Base-by-base conservation (phyloP, 805 yeast genomes). In the Candida adriatica region DNA sequence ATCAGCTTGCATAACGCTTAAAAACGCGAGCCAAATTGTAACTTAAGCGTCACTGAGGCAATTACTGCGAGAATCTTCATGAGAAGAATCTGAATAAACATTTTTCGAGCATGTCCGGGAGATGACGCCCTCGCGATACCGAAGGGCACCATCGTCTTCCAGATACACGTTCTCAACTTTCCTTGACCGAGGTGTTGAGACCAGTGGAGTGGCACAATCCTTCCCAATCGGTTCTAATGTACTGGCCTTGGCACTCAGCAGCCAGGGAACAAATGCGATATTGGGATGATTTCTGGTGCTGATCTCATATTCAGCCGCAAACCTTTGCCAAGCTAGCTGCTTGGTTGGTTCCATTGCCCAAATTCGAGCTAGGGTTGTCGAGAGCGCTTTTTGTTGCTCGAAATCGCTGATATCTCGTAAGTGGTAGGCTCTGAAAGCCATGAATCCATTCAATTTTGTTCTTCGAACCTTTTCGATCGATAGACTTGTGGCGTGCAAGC, bases 351-450 rank as follows among this genome's bases (percentile, higher is more conserved):
- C 56, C 4, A 28, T 30, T 8, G 30, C 26, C 63, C 63, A 58
- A 15, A 51, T 32, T 15, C 40, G 37, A 2, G 57, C 55, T 14
- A 58, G 35, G 7, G 30, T 23, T 6, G 34, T 24, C 1, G 63
- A 58, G 3, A 57, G 34, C 9, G 44, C 39, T 6, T 50, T 35
- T 30, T 58, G 63, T 22, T 34, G 30, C 2, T 38, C 48, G 1
- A 46, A 39, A 9, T 18, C 21, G 2, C 39, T 21, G 6, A 56
- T 46, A 8, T 40, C 36, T 28, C 47, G 44, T n/a, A 58, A 42
- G 30, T 55, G 53, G 30, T 46, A 58, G 1, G 56, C 35, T 15
- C 62, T 34, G 31, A 48, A 58, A 1, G 61, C 62, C 24, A 58
- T 44, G 30, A 58, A 56, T 2, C 55, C 58, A 34, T 52, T 56